Percentiles rank a stretch among this genome's conserved stretches.
Conservation (phyloP, 1,284 basidiomycete species). For the Malassezia slooffiae region DNA sequence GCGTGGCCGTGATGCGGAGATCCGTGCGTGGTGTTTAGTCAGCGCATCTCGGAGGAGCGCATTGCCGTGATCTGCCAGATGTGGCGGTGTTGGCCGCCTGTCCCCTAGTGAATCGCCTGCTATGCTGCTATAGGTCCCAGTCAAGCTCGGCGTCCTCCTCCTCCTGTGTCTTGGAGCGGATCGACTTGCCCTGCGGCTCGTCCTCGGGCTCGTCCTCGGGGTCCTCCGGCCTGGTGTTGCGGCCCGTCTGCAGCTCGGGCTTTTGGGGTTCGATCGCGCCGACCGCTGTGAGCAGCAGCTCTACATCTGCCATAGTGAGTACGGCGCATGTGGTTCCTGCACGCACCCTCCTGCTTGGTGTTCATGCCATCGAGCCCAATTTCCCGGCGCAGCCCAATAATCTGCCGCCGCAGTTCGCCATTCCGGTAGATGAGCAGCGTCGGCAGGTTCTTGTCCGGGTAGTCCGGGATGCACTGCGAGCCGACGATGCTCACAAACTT, state of each 20-base stretch:
- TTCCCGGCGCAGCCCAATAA: constrained; percentile 62
- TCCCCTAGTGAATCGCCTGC: too few species aligned
- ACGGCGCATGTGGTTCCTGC: neutral
- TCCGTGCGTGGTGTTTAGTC: too few species aligned
- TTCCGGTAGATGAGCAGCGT: constrained; percentile 85
- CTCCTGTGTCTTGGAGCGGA: constrained; percentile 27
- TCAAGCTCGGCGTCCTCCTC: constrained; percentile 43
- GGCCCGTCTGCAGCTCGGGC: constrained; percentile 9
- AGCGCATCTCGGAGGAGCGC: too few species aligned
- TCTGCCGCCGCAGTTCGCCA: constrained; percentile 75
- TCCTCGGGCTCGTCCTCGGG: constrained; percentile 16
- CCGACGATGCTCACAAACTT: constrained; percentile 95
- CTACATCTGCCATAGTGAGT: constrained; percentile 28
- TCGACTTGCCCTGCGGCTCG: constrained; percentile 15
- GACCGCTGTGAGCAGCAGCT: constrained; percentile 37
- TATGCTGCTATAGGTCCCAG: constrained; percentile 32
- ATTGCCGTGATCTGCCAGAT: too few species aligned
- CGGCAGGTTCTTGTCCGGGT: constrained; percentile 80
- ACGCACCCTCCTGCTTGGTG: constrained; percentile 69
- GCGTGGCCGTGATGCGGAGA: neutral
- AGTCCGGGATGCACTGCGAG: constrained; percentile 75
- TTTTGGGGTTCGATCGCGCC: constrained; percentile 31
- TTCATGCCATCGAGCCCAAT: constrained; percentile 55
- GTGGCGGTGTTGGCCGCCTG: too few species aligned
- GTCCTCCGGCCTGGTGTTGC: constrained; percentile 15